phyloP scores from a whole-genome alignment of 1,284 basidiomycete species.

The Schizophyllum commune region DNA sequence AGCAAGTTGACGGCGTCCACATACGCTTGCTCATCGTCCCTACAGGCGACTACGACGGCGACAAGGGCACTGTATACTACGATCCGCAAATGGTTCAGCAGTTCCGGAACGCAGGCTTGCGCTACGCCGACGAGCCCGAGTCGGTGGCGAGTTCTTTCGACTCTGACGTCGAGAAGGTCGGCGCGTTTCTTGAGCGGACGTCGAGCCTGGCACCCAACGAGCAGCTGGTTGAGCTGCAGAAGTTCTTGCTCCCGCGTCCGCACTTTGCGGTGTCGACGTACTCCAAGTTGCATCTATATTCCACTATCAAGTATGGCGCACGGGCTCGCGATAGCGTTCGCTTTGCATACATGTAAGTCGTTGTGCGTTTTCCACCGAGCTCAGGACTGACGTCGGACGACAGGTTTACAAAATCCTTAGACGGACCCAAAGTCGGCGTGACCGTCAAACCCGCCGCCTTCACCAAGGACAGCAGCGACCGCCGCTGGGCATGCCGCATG shows the following conservation, averaged over 20 bases:
- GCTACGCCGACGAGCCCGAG: slow-evolving; percentile 37
- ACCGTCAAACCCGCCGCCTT: slow-evolving; percentile 28
- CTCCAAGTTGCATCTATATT: slow-evolving; percentile 47
- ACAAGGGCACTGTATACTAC: slow-evolving; percentile 37
- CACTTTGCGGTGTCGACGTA: slow-evolving; percentile 46
- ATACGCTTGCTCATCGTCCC: background rate
- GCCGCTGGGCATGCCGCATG: background rate
- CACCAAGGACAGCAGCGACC: slow-evolving; percentile 15
- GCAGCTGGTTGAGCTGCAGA: slow-evolving; percentile 32
- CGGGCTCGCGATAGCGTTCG: slow-evolving; percentile 36
- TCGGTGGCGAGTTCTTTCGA: slow-evolving; percentile 33
- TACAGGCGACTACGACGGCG: slow-evolving; percentile 44
- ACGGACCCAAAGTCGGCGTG: slow-evolving; percentile 54
- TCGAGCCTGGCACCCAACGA: slow-evolving; percentile 11
- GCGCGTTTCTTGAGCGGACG: slow-evolving; percentile 27
- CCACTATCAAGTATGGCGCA: slow-evolving; percentile 46
- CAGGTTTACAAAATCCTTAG: slow-evolving; percentile 55
- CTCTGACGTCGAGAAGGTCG: slow-evolving; percentile 35
- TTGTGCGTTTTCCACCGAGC: background rate
- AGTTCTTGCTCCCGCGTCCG: slow-evolving; percentile 39
- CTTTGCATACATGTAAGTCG: slow-evolving; percentile 52
- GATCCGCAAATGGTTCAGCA: slow-evolving; percentile 38
- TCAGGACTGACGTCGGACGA: background rate
- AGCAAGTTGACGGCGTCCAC: background rate
- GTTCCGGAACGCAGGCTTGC: slow-evolving; percentile 41